Evolutionary conservation across 306 rosid species (phyloP).

Genomic region (Trichosanthes cucumerina): DNA sequence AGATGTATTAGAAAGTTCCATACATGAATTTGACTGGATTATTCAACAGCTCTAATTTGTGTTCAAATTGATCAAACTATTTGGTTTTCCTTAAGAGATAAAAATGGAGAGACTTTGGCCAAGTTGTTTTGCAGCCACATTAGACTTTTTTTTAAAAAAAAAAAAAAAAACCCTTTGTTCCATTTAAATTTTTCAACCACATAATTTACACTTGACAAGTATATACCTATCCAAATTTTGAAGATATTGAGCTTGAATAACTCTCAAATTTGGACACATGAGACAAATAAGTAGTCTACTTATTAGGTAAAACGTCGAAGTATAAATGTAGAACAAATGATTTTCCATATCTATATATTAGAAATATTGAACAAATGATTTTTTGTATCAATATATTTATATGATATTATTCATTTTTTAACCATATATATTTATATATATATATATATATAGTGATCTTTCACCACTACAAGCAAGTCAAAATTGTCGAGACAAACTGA

Average conservation of each 20-base stretch:
- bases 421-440: too few relatives aligned
- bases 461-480: too few relatives aligned
- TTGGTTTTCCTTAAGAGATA: not conserved
- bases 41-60: not conserved
- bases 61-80: not conserved
- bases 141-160: not conserved
- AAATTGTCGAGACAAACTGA: too few relatives aligned
- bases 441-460: too few relatives aligned
- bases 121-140: not conserved
- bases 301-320: not conserved
- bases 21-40: not conserved
- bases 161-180: too few relatives aligned
- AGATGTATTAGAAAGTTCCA: not conserved
- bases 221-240: not conserved
- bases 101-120: not conserved
- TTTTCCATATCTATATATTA: not conserved
- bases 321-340: not conserved
- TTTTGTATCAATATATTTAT: not conserved
- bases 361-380: not conserved
- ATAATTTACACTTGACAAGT: not conserved
- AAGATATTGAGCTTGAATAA: not conserved
- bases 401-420: too few relatives aligned
- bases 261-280: not conserved
- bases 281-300: not conserved
- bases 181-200: not conserved